Evolutionary conservation across 2,329 filamentous ascomycete species (phyloP).

Genomic region (Beauveria rudraprayagi): DNA sequence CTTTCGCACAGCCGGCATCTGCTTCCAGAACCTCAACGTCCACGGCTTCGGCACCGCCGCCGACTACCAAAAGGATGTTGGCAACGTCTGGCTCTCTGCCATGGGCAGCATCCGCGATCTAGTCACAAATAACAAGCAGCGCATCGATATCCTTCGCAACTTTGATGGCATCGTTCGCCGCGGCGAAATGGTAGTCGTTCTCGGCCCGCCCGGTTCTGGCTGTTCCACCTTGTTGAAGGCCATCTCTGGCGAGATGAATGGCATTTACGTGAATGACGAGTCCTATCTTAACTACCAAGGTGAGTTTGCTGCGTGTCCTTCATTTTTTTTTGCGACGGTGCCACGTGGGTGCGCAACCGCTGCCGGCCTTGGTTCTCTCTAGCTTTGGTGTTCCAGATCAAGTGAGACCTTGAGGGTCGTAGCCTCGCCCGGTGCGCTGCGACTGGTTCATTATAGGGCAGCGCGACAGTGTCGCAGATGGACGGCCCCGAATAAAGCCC

Average conservation of each 20-base stretch:
- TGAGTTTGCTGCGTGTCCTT: slow-evolving; percentile 16
- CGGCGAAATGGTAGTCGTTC: slow-evolving; percentile 65
- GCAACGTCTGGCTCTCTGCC: slow-evolving; percentile 45
- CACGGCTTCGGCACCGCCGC: slow-evolving; percentile 60
- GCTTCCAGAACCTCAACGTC: slow-evolving; percentile 56
- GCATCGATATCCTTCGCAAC: slow-evolving; percentile 56
- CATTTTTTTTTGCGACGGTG: neutral
- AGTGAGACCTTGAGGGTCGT: neutral
- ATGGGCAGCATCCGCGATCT: slow-evolving; percentile 34
- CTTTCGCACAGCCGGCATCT: slow-evolving; percentile 53
- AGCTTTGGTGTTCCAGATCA: neutral
- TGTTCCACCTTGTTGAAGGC: slow-evolving; percentile 79
- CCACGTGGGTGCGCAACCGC: too few species aligned
- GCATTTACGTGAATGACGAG: slow-evolving; percentile 59
- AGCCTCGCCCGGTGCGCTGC: neutral
- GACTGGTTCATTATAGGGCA: neutral
- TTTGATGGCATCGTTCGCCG: slow-evolving; percentile 58
- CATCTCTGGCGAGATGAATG: slow-evolving; percentile 69
- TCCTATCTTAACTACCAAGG: slow-evolving; percentile 75
- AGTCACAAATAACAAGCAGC: slow-evolving; percentile 43
- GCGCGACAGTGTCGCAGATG: slow-evolving; percentile 8
- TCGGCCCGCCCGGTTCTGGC: slow-evolving; percentile 59
- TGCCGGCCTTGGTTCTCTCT: neutral
- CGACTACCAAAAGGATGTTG: slow-evolving; percentile 60
- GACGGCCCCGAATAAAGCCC: neutral